phyloP scores from a whole-genome alignment of 2,329 filamentous ascomycete species.

The Annulohypoxylon truncatum region DNA sequence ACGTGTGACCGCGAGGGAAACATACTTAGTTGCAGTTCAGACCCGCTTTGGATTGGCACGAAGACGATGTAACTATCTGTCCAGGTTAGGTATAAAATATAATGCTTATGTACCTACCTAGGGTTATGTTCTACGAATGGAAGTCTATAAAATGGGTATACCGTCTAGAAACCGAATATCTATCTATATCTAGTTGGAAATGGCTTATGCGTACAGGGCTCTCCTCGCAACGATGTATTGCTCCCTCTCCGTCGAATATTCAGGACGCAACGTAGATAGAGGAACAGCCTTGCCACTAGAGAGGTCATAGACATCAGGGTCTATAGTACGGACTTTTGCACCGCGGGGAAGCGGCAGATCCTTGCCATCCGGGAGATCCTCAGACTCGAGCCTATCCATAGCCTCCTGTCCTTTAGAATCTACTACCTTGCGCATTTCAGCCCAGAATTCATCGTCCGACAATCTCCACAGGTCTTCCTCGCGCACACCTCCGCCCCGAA shows the following conservation, averaged over 20 bases:
- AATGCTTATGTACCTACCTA: not conserved
- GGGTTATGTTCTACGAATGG: not conserved
- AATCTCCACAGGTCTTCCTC: slow-evolving; percentile 51
- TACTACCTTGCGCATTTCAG: slow-evolving; percentile 44
- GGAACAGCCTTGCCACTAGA: slow-evolving; percentile 24
- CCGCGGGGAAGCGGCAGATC: slow-evolving; percentile 43
- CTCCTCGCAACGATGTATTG: slow-evolving; percentile 32
- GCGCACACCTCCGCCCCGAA: slow-evolving; percentile 41
- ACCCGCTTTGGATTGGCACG: slow-evolving; percentile 51
- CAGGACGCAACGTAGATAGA: slow-evolving; percentile 40
- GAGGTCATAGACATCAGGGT: slow-evolving; percentile 47
- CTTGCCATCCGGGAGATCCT: slow-evolving; percentile 42
- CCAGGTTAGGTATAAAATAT: not conserved
- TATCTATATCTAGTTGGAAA: not conserved
- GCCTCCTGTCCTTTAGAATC: slow-evolving; percentile 26
- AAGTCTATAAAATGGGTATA: not conserved
- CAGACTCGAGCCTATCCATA: slow-evolving; percentile 42
- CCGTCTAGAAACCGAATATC: not conserved
- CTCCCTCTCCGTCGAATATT: slow-evolving; percentile 38
- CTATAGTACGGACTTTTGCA: slow-evolving; percentile 51
- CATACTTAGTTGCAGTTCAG: slow-evolving; percentile 48
- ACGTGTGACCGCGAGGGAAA: slow-evolving; percentile 47
- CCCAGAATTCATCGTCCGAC: slow-evolving; percentile 54
- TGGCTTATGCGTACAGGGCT: slow-evolving; percentile 29
- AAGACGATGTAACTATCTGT: slow-evolving; percentile 17